Evolutionary conservation across 2,329 filamentous ascomycete genomes (phyloP).

Genomic region (Phaeosphaeriaceae sp.): DNA sequence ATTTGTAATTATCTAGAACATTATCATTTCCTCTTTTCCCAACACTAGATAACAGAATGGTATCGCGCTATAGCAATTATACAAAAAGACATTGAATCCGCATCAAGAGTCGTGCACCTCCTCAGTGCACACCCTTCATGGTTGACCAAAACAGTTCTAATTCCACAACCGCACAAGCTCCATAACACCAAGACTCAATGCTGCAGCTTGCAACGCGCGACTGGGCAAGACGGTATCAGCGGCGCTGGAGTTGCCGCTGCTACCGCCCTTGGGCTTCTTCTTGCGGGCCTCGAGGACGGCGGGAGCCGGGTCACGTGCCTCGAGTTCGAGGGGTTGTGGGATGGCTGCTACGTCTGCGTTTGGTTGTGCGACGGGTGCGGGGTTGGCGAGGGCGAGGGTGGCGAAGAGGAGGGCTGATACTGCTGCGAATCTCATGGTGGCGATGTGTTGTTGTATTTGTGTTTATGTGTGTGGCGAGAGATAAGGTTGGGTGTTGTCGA

Average conservation of each 20-base stretch:
- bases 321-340: slow-evolving; percentile 11
- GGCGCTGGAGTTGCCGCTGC: slow-evolving; percentile 13
- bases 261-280: slow-evolving; percentile 18
- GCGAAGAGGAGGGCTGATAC: slow-evolving; percentile 30
- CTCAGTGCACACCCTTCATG: slow-evolving; percentile 62
- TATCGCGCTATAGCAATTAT: too few species aligned
- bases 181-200: slow-evolving; percentile 33
- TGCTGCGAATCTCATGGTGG: slow-evolving; percentile 36
- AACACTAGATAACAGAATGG: too few species aligned
- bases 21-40: too few species aligned
- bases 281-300: slow-evolving; percentile 26
- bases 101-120: too few species aligned
- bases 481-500: too few species aligned
- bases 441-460: not conserved
- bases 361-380: slow-evolving; percentile 29
- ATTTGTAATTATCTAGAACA: too few species aligned
- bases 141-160: too few species aligned
- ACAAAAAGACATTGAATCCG: too few species aligned
- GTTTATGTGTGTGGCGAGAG: too few species aligned
- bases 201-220: slow-evolving; percentile 30
- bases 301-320: slow-evolving; percentile 15
- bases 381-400: slow-evolving; percentile 33
- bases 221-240: slow-evolving; percentile 33
- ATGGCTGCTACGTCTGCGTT: slow-evolving; percentile 6
- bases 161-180: slow-evolving; percentile 31